phyloP scores from a whole-genome alignment of 305 asterid genomes.

The Fraxinus nigra region DNA sequence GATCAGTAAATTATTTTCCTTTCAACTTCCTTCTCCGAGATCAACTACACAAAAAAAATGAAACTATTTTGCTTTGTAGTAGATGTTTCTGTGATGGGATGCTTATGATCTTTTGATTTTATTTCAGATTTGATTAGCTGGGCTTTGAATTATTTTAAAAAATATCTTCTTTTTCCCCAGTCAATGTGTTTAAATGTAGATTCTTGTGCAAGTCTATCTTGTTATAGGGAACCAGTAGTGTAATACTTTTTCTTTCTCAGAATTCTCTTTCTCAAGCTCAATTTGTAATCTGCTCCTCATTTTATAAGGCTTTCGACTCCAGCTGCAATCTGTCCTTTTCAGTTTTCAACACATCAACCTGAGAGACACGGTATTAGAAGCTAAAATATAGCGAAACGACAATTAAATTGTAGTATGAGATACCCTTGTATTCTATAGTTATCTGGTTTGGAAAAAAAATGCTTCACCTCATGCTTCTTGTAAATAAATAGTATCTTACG shows the following conservation, averaged over 20 bases:
- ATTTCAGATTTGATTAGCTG: not conserved
- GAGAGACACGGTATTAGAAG: not conserved
- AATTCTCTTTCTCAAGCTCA: conserved; percentile 31
- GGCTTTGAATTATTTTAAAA: not conserved
- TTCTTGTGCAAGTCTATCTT: not conserved
- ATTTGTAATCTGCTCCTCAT: conserved; percentile 1
- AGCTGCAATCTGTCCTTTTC: conserved; percentile 19
- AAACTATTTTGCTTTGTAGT: not conserved
- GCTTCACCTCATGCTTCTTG: no score
- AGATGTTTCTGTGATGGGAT: not conserved
- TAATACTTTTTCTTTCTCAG: conserved; percentile 28
- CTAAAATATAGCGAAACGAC: not conserved
- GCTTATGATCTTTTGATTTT: not conserved
- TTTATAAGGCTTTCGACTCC: conserved; percentile 1
- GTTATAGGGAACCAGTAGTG: not conserved
- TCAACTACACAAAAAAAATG: not conserved
- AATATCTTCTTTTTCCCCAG: not conserved
- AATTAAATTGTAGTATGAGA: not conserved
- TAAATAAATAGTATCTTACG: no score
- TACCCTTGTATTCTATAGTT: not conserved
- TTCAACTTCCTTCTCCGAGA: not conserved
- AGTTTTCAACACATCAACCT: conserved; percentile 18
- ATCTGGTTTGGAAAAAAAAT: no score
- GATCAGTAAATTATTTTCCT: not conserved
- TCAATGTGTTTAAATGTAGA: not conserved